Evolutionary conservation across 805 yeast species (phyloP).

Genomic region (Yueomyces sp.): DNA sequence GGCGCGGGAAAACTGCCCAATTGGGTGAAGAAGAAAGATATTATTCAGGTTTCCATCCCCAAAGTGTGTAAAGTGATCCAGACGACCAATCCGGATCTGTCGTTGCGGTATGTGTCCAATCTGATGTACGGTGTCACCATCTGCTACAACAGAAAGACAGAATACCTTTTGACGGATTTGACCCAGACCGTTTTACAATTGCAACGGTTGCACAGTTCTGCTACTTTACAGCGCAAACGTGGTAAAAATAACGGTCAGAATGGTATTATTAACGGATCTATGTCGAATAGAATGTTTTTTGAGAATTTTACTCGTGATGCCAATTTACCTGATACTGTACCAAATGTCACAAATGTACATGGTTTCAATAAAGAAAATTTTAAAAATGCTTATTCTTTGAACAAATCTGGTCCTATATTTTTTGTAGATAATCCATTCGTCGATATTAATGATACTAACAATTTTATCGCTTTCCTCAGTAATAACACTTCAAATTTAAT

Average conservation of each 20-base stretch:
- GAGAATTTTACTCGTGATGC: background rate
- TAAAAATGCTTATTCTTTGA: no score
- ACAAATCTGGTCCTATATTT: no score
- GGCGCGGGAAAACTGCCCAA: background rate
- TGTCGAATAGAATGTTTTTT: background rate
- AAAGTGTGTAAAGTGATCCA: constrained; percentile 17
- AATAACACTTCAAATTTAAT: background rate
- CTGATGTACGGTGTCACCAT: constrained; percentile 21
- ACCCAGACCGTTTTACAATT: constrained; percentile 11
- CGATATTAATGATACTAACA: constrained; percentile 12
- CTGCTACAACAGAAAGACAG: constrained; percentile 21
- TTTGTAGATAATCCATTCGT: constrained; percentile 15
- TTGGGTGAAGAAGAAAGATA: constrained; percentile 17
- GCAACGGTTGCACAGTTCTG: constrained; percentile 2
- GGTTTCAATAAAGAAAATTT: no score
- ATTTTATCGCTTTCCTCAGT: constrained; percentile 4
- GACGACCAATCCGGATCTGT: constrained; percentile 7
- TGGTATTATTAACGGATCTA: background rate
- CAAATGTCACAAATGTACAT: background rate
- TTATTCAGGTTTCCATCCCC: constrained; percentile 20
- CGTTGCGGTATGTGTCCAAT: constrained; percentile 18
- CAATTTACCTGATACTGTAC: background rate
- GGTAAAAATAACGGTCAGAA: no score
- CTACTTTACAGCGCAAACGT: background rate
- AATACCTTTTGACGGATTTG: constrained; percentile 19